These are phyloP conservation scores for Pleurotus platypus DNA, from an alignment of 768 basidiomycete genomes.

Conservation along the genomic window DNA sequence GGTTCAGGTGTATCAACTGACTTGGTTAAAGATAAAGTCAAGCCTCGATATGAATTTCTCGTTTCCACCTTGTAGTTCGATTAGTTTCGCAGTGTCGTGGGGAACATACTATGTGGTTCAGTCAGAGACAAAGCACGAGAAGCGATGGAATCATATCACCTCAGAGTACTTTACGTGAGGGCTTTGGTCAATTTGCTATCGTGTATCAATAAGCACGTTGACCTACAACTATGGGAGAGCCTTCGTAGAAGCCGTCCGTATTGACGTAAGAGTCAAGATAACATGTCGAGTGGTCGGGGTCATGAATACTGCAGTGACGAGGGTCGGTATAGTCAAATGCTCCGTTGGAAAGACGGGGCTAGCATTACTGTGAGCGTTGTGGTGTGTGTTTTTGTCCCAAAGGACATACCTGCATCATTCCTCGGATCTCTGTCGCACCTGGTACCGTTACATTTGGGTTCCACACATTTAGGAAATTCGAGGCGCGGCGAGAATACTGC, in stretches of 20 bases:
- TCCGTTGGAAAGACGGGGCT: slow-evolving; percentile 55
- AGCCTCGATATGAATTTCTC: slow-evolving; percentile 51
- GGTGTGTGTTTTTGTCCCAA: no score
- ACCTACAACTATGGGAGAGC: slow-evolving; percentile 53
- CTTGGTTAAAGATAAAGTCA: slow-evolving; percentile 55
- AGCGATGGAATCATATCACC: slow-evolving; percentile 22
- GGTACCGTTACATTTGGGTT: slow-evolving; percentile 53
- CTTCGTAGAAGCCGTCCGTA: slow-evolving; percentile 63
- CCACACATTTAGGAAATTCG: slow-evolving; percentile 59
- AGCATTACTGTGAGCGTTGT: background rate
- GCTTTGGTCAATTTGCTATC: no score
- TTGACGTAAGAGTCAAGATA: slow-evolving; percentile 50
- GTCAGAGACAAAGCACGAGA: background rate
- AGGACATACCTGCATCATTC: slow-evolving; percentile 57
- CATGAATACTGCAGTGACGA: slow-evolving; percentile 62
- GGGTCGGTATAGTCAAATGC: slow-evolving; percentile 64
- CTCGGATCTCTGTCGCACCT: slow-evolving; percentile 37
- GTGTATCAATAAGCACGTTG: no score
- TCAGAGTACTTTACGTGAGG: slow-evolving; percentile 45
- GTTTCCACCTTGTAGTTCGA: slow-evolving; percentile 58
- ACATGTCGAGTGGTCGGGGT: slow-evolving; percentile 53
- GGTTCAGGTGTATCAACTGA: slow-evolving; percentile 13
- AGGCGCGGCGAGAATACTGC: slow-evolving; percentile 50
- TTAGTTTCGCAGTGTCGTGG: slow-evolving; percentile 60
- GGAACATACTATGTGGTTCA: slow-evolving; percentile 46